phyloP scores from a whole-genome alignment of 2,329 filamentous ascomycete genomes.

The Ophiostoma himal-ulmi region DNA sequence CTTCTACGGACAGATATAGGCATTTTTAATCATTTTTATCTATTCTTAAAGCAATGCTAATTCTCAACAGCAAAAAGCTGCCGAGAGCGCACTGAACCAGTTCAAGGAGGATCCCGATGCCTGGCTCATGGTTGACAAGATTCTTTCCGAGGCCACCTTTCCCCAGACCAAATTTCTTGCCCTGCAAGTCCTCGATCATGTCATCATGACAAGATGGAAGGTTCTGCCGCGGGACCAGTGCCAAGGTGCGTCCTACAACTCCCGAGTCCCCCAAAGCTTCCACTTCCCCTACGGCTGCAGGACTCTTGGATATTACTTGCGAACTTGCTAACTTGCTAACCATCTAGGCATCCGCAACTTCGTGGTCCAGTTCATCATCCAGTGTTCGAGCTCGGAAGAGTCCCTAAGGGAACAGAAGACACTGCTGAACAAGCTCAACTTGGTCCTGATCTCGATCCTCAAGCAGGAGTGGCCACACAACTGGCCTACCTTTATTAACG shows the following conservation, averaged over 20 bases:
- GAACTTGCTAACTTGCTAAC: constrained; percentile 3
- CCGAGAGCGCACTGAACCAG: constrained; percentile 89
- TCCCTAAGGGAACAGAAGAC: constrained; percentile 77
- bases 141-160: constrained; percentile 86
- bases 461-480: constrained; percentile 99
- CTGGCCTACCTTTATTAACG: constrained; percentile 99
- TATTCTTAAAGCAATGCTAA: constrained; percentile 31
- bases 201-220: constrained; percentile 99
- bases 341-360: constrained; percentile 89
- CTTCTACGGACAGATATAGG: too few relatives aligned
- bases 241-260: constrained; percentile 55
- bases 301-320: background rate
- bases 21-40: too few relatives aligned
- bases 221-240: constrained; percentile 93
- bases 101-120: constrained; percentile 99
- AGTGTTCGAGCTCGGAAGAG: constrained; percentile 85
- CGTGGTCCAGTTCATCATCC: constrained; percentile 96
- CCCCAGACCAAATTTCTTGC: constrained; percentile 96
- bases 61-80: constrained; percentile 77
- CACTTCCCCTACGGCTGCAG: background rate
- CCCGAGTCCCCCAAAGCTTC: background rate
- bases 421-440: constrained; percentile 94
- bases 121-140: constrained; percentile 96
- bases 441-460: constrained; percentile 92
- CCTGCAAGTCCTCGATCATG: constrained; percentile 93